A percentile compares a stretch with the other conserved stretches of the same genome.
Evolutionary conservation across 2,329 filamentous ascomycete genomes (phyloP).

Genomic region (Alternaria incomplexa): DNA sequence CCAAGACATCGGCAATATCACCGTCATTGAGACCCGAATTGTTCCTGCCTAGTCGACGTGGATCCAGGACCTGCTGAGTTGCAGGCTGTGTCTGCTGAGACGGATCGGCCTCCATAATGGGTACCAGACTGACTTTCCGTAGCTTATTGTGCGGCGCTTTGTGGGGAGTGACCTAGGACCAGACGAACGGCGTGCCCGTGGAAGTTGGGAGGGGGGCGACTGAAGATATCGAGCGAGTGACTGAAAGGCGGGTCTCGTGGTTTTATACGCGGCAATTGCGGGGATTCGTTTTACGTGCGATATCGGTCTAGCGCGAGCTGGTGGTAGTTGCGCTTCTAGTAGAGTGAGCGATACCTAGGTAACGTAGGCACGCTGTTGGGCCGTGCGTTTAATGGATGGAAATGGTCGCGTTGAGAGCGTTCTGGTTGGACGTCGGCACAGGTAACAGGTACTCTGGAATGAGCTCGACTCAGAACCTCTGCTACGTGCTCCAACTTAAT

Average conservation of each 20-base stretch:
- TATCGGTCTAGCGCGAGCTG: not conserved
- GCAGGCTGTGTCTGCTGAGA: constrained; percentile 62
- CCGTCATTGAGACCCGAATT: constrained; percentile 82
- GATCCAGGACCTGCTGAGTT: constrained; percentile 82
- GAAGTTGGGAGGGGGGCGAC: not conserved
- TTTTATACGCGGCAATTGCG: constrained; percentile 4
- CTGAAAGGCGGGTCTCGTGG: not conserved
- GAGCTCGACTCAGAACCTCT: not conserved
- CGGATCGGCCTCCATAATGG: constrained; percentile 26
- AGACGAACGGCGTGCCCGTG: not conserved
- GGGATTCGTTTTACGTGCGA: not conserved
- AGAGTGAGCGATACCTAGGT: constrained; percentile 3
- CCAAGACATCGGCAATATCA: constrained; percentile 87
- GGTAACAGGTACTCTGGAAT: not conserved
- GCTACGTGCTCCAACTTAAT: constrained; percentile 26
- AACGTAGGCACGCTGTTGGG: constrained; percentile 5
- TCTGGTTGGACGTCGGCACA: not conserved
- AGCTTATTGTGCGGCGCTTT: not conserved
- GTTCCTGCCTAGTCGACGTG: constrained; percentile 77
- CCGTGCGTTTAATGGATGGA: constrained; percentile 5
- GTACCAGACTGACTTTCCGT: not conserved
- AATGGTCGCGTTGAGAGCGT: not conserved
- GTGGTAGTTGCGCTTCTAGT: constrained; percentile 8
- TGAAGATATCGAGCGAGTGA: not conserved
- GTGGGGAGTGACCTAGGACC: not conserved